These are phyloP conservation scores for Yamadazyma buinensis DNA, from an alignment of 1,139 yeast genomes.

Conservation along the genomic window DNA sequence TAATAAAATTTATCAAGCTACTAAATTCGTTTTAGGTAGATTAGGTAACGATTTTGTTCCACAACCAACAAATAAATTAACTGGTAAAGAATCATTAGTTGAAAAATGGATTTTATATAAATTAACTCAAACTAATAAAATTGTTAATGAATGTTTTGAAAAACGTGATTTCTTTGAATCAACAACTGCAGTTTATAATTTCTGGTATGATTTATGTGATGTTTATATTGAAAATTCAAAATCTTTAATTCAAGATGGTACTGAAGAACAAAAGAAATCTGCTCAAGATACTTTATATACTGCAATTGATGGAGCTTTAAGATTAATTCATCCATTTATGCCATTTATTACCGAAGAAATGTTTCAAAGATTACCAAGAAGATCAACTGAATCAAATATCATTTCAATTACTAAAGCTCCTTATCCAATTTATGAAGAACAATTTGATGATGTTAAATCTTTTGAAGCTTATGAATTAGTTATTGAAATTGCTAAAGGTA, in stretches of 20 bases:
- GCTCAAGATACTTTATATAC: slow-evolving; percentile 95
- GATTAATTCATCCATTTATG: slow-evolving; percentile 96
- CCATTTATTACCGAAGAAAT: slow-evolving; percentile 95
- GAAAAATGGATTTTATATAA: slow-evolving; percentile 96
- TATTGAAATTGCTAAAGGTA: slow-evolving; percentile 82
- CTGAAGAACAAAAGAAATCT: slow-evolving; percentile 74
- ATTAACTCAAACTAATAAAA: slow-evolving; percentile 66
- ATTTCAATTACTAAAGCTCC: slow-evolving; percentile 74
- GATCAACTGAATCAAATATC: slow-evolving; percentile 60
- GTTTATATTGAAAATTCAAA: slow-evolving; percentile 97
- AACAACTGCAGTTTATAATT: slow-evolving; percentile 82
- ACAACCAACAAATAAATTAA: slow-evolving; percentile 54
- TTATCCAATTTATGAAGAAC: slow-evolving; percentile 65
- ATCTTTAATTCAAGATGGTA: slow-evolving; percentile 86
- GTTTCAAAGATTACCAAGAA: slow-evolving; percentile 97
- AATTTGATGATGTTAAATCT: slow-evolving; percentile 62
- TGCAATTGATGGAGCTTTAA: slow-evolving; percentile 87
- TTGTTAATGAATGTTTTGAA: slow-evolving; percentile 65
- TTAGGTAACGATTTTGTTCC: slow-evolving; percentile 87
- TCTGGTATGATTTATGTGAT: slow-evolving; percentile 97
- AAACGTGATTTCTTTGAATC: slow-evolving; percentile 86
- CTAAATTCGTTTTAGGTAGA: slow-evolving; percentile 92
- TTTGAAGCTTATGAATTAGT: slow-evolving; percentile 76
- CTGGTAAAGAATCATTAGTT: slow-evolving; percentile 86
- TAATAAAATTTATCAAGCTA: slow-evolving; percentile 98